Evolutionary conservation across 441 rosid species (phyloP), one percentile per base, ranked within the genome.

Genomic region (Jatropha podagrica): DNA sequence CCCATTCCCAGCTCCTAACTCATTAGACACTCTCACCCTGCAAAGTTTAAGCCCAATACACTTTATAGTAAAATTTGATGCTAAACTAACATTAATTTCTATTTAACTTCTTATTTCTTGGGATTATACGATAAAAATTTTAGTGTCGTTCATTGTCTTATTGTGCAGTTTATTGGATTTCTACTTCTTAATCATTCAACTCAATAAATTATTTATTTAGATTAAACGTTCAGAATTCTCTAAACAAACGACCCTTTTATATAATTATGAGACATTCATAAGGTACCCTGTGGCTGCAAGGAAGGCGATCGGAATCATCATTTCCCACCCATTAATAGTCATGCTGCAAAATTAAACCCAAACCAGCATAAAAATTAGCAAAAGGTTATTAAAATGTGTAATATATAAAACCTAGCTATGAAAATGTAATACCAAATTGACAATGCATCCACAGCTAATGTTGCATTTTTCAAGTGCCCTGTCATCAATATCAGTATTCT

Each of bases 281-380:
- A 4, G 14, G 7, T 86, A 92, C 97, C 93, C 91, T 4, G 92
- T 81, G 0, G 88, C 91, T 0, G 97, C 90, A 3, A 90, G 80
- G 76, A 92, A 91, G 56, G 91, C 92, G 17, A 91, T 17, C 26
- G 93, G 97, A 77, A 92, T 86, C 97, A 91, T 92, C 77, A 88
- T 71, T 75, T 89, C 88, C 92, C 91, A 88, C n/a, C 96, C 94
- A 68, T 85, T 91, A 11, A 92, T 85, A 40, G 81, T 81, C 94
- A 91, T 87, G 83, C 96, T 92, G 86, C 76, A 40, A 60, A 37
- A 68, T 67, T 44, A 5, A 64, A 5, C 11, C 9, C 3, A 17
- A 49, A 69, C 32, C 27, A 7, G 10, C 4, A 59, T 5, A 13
- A 27, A 5, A 26, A 4, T 9, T 32, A 48, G 10, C 48, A 18